Evolutionary conservation across 345 rosid genomes (phyloP), one percentile per base, ranked within the genome.

Genomic region (Citrus maxima): DNA sequence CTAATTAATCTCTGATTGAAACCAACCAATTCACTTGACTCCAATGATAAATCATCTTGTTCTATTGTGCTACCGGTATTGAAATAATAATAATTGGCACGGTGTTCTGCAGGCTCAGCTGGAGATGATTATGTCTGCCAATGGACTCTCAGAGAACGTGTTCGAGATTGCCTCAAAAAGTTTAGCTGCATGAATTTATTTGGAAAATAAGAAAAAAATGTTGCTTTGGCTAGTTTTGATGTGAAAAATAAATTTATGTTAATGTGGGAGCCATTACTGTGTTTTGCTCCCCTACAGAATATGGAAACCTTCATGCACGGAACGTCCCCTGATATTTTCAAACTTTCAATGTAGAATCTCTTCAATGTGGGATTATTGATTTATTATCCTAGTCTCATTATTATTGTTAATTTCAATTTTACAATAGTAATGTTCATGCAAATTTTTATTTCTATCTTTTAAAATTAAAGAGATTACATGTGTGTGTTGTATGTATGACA

Each of bases 131-230:
- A 79, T 94, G 87, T 91, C 98, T 77, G 77, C 90, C 65, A 93
- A 94, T 75, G 99, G 98, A 49, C 81, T 97, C 82, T 97, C 99
- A 0, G 99, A 94, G 85, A 97, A 94, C 28, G 98, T 94, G 10
- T 94, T 86, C 51, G 98, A 97, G 93, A 97, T 97, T 59, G 96
- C 98, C 62, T 97, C 98, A 0, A 94, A 94, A 85, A 90, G 99
- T 85, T 88, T 97, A 76, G 92, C 98, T 75, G 92, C 88, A 80
- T 93, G 80, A 82, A 70, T 78, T 16, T 3, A 32, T 9, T 27
- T 0, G 10, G 19, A 28, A 16, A 51, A 51, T 1, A 18, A 38
- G 21, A 40, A 40, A 22, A 2, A 18, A 13, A 27, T 21, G 22
- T 51, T 16, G 28, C 46, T 62, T 67, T 13, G 9, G 61, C 35